Percentiles rank a stretch among this genome's conserved stretches.
Evolutionary conservation across 768 basidiomycete species (phyloP).

Genomic region (Boletus tylopilopsis): DNA sequence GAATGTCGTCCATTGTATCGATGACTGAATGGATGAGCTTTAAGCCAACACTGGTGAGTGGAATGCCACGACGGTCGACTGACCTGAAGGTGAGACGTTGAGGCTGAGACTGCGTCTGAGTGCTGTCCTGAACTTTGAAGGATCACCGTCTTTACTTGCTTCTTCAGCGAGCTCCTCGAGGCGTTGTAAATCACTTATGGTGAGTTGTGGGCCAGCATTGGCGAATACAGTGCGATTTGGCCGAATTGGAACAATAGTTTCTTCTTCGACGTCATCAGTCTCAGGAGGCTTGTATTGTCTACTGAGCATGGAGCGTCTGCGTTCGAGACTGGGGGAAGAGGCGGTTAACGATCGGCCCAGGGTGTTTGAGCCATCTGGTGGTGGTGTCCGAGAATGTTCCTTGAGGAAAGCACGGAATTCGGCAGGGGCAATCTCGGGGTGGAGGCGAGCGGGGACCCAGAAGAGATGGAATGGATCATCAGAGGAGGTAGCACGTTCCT

Average conservation of each 20-base stretch:
- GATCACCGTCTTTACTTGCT: conserved; percentile 78
- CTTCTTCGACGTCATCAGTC: conserved; percentile 70
- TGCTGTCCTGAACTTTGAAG: conserved; percentile 71
- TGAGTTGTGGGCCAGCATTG: conserved; percentile 78
- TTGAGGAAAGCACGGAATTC: conserved; percentile 95
- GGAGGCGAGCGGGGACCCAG: conserved; percentile 96
- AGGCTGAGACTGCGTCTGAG: conserved; percentile 85
- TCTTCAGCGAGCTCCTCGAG: conserved; percentile 92
- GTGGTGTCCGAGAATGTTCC: conserved; percentile 73
- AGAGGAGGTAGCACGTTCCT: conserved; percentile 30
- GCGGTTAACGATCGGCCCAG: conserved; percentile 44
- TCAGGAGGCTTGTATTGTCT: conserved; percentile 85
- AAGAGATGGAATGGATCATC: conserved; percentile 91
- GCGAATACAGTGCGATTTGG: conserved; percentile 64
- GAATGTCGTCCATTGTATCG: conserved; percentile 64
- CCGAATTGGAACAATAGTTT: conserved; percentile 66
- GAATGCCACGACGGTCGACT: conserved; percentile 31
- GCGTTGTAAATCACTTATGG: conserved; percentile 90
- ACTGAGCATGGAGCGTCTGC: conserved; percentile 92
- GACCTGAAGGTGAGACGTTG: conserved; percentile 82
- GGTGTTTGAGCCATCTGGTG: conserved; percentile 44
- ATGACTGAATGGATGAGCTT: conserved; percentile 42
- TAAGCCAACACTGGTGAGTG: conserved; percentile 19
- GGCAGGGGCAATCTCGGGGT: conserved; percentile 95
- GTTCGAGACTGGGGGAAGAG: conserved; percentile 51